Evolutionary conservation across 73 alveolate genomes (phyloP).

Genomic region (Tetrahymena malaccensis): DNA sequence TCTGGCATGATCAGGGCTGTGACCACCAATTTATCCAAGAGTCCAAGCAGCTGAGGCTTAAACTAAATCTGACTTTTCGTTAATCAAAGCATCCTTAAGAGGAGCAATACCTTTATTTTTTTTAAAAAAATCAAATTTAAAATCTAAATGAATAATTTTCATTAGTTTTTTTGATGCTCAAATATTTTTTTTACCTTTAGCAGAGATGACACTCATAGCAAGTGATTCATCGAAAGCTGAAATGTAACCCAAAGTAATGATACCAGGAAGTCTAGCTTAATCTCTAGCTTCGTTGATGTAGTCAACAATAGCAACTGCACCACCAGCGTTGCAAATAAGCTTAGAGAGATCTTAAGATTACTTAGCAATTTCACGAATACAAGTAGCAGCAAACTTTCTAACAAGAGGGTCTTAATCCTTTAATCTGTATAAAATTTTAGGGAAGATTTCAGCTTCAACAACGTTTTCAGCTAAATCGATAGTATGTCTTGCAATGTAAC

Average conservation of each 20-base stretch:
- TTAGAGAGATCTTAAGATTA: slow-evolving; percentile 98
- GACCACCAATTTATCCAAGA: slow-evolving; percentile 97
- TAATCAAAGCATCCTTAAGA: slow-evolving; percentile 91
- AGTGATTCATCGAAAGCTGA: slow-evolving; percentile 93
- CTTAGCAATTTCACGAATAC: slow-evolving; percentile 98
- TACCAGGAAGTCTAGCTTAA: slow-evolving; percentile 91
- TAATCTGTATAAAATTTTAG: slow-evolving; percentile 95
- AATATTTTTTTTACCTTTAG: slow-evolving; percentile 33
- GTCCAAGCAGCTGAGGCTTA: slow-evolving; percentile 97
- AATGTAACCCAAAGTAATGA: slow-evolving; percentile 95
- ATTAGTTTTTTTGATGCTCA: no score
- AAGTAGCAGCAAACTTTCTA: slow-evolving; percentile 98
- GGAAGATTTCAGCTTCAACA: slow-evolving; percentile 97
- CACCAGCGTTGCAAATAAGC: slow-evolving; percentile 98
- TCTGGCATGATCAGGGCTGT: slow-evolving; percentile 96
- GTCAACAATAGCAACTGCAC: slow-evolving; percentile 96
- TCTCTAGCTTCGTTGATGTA: slow-evolving; percentile 94
- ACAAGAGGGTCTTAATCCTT: slow-evolving; percentile 88
- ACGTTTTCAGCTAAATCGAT: slow-evolving; percentile 97
- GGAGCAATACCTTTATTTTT: slow-evolving; percentile 71
- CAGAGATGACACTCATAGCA: slow-evolving; percentile 96
- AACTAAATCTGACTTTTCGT: slow-evolving; percentile 96
- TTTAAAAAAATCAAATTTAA: no score
- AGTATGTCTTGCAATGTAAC: slow-evolving; percentile 98
- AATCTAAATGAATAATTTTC: no score